phyloP scores from a whole-genome alignment of 768 basidiomycete genomes.

The Aureoboletus auriporus region DNA sequence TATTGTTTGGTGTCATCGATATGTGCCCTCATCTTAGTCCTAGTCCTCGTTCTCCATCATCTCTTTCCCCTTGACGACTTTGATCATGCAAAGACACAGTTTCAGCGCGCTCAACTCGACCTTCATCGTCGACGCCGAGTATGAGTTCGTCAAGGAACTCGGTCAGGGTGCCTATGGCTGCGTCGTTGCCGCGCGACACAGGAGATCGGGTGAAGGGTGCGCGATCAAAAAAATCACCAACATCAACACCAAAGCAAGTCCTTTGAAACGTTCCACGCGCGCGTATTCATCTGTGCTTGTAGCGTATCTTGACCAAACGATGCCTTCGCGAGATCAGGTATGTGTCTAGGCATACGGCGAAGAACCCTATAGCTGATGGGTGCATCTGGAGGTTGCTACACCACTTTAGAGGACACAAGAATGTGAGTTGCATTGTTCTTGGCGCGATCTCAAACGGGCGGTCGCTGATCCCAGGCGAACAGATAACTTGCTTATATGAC shows the following conservation, averaged over 20 bases:
- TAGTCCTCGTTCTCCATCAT: neutral
- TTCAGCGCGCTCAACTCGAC: constrained; percentile 84
- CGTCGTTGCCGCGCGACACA: constrained; percentile 83
- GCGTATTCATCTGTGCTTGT: constrained; percentile 11
- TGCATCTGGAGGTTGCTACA: constrained; percentile 65
- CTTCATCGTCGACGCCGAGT: constrained; percentile 85
- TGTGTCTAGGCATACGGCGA: constrained; percentile 16
- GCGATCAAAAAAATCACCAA: constrained; percentile 97
- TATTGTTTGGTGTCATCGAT: constrained; percentile 31
- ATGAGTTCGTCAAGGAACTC: constrained; percentile 94
- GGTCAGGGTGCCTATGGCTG: constrained; percentile 95
- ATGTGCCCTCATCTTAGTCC: constrained; percentile 7
- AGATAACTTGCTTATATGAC: constrained; percentile 97
- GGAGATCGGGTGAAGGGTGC: constrained; percentile 79
- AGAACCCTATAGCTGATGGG: constrained; percentile 11
- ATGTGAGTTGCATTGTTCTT: constrained; percentile 48
- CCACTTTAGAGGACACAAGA: constrained; percentile 99
- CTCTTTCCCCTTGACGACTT: constrained; percentile 9
- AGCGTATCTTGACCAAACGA: constrained; percentile 95
- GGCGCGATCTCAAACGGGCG: neutral
- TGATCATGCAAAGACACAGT: constrained; percentile 64
- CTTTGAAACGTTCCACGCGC: neutral
- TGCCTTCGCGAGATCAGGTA: constrained; percentile 93
- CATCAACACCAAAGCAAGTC: constrained; percentile 78
- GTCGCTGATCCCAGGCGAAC: constrained; percentile 8